Percentiles rank a stretch among this genome's conserved stretches.
phyloP scores from a whole-genome alignment of 1,284 basidiomycete species.

The Ganoderma leucocontextum region DNA sequence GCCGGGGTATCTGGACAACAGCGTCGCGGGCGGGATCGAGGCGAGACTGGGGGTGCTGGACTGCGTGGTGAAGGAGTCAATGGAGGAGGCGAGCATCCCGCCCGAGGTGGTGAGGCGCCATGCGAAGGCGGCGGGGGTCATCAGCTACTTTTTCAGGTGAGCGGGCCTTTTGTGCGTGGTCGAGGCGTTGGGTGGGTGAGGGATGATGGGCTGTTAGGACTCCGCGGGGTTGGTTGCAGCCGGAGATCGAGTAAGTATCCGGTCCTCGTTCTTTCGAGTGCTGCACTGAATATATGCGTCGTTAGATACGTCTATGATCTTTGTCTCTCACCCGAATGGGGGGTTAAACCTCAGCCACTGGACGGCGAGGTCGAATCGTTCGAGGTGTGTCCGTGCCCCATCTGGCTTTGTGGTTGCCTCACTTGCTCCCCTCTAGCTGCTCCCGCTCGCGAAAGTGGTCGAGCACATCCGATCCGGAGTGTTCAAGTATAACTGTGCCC shows the following conservation, averaged over 20 bases:
- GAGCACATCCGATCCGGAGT: constrained; percentile 65
- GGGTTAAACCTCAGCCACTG: constrained; percentile 69
- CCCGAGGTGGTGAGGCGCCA: constrained; percentile 66
- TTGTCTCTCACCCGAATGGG: constrained; percentile 65
- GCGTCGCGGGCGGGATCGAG: constrained; percentile 81
- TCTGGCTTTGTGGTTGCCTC: background rate
- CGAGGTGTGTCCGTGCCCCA: constrained; percentile 53
- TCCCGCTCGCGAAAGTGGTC: constrained; percentile 62
- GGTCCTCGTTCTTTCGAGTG: background rate
- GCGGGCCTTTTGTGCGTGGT: constrained; percentile 21
- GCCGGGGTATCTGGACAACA: constrained; percentile 82
- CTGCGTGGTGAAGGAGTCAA: constrained; percentile 89
- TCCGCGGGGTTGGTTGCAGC: constrained; percentile 73
- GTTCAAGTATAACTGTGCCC: constrained; percentile 90
- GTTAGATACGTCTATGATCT: constrained; percentile 85
- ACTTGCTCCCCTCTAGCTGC: constrained; percentile 53
- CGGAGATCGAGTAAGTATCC: constrained; percentile 77
- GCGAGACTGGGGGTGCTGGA: constrained; percentile 81
- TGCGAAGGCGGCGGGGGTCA: constrained; percentile 64
- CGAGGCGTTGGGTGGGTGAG: constrained; percentile 38
- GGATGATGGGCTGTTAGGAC: constrained; percentile 66
- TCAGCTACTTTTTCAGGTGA: constrained; percentile 78
- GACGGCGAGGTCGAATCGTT: constrained; percentile 97
- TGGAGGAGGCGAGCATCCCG: constrained; percentile 89
- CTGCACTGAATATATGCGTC: background rate